phyloP scores from a whole-genome alignment of 176 grass and related monocot genomes.

The Raddia guianensis region DNA sequence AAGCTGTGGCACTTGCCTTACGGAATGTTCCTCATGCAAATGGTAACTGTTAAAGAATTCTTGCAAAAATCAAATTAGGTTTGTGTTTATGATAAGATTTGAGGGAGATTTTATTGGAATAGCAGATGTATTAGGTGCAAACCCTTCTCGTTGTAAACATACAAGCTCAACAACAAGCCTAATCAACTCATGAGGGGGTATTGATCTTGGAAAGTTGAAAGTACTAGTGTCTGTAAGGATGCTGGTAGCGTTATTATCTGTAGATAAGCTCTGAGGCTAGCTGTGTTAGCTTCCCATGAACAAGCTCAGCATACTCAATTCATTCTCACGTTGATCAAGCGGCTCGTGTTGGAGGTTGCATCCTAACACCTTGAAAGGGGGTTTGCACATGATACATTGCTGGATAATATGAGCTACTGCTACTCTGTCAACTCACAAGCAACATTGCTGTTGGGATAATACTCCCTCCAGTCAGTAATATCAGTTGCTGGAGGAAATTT shows the following conservation, averaged over 20 bases:
- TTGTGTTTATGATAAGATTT: slow-evolving; percentile 3
- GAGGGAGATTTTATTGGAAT: slow-evolving; percentile 2
- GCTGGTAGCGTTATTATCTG: neutral
- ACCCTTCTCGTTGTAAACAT: slow-evolving; percentile 3
- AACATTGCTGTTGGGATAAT: neutral
- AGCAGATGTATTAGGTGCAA: slow-evolving; percentile 5
- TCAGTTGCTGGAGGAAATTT: no score
- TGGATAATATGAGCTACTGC: slow-evolving; percentile 7
- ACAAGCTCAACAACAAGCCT: neutral
- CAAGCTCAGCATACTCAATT: slow-evolving; percentile 6
- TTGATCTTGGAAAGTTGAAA: slow-evolving; percentile 1
- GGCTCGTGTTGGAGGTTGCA: neutral
- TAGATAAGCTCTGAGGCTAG: slow-evolving; percentile 16
- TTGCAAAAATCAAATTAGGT: slow-evolving; percentile 10
- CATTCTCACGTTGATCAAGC: slow-evolving; percentile 25
- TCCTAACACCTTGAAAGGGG: neutral
- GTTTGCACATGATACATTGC: slow-evolving; percentile 4
- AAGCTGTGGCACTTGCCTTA: slow-evolving; percentile 96
- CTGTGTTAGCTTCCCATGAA: slow-evolving; percentile 5
- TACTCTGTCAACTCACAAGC: neutral
- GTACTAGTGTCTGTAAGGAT: neutral
- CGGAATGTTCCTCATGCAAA: slow-evolving; percentile 90
- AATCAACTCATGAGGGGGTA: slow-evolving; percentile 15
- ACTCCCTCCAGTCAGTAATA: no score
- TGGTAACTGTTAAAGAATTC: slow-evolving; percentile 56